A percentile compares a stretch with the other conserved stretches of the same genome.
These are phyloP conservation scores for Heimioporus retisporus DNA, from an alignment of 1,284 basidiomycete species.

Conservation along the genomic window DNA sequence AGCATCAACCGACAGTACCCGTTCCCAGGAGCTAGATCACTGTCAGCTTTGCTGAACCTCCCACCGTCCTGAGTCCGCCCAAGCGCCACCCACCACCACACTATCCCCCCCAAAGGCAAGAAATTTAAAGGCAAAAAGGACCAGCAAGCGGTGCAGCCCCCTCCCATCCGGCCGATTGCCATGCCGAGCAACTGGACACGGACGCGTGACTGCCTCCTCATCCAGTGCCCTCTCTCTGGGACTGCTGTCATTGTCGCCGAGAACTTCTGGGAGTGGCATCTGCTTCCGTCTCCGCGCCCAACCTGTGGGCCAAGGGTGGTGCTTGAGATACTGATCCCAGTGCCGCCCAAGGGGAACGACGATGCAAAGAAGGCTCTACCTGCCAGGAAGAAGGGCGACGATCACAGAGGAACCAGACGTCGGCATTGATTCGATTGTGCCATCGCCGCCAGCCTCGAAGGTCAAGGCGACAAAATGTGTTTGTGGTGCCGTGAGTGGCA, in stretches of 20 bases:
- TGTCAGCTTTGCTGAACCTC: slow-evolving; percentile 29
- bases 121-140: slow-evolving; percentile 41
- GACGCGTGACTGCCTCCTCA: slow-evolving; percentile 36
- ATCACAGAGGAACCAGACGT: slow-evolving; percentile 60
- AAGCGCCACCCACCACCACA: slow-evolving; percentile 1
- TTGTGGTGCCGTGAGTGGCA: slow-evolving; percentile 30
- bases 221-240: slow-evolving; percentile 28
- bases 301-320: slow-evolving; percentile 18
- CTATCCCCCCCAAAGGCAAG: slow-evolving; percentile 27
- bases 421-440: slow-evolving; percentile 47
- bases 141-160: slow-evolving; percentile 23
- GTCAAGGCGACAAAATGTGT: slow-evolving; percentile 21
- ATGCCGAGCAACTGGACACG: slow-evolving; percentile 28
- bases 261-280: slow-evolving; percentile 20
- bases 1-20: slow-evolving; percentile 33
- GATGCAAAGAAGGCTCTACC: slow-evolving; percentile 37
- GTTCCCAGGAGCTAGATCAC: slow-evolving; percentile 40
- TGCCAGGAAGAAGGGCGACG: slow-evolving; percentile 38
- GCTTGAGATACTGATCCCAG: slow-evolving; percentile 12
- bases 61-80: slow-evolving; percentile 17
- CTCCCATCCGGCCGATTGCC: slow-evolving; percentile 21
- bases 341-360: slow-evolving; percentile 17
- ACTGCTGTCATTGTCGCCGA: slow-evolving; percentile 20
- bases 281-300: slow-evolving; percentile 12
- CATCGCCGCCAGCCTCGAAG: slow-evolving; percentile 22